Evolutionary conservation across 2,329 filamentous ascomycete species (phyloP), one percentile per base, ranked within the genome.

Genomic region (Alternaria atra): DNA sequence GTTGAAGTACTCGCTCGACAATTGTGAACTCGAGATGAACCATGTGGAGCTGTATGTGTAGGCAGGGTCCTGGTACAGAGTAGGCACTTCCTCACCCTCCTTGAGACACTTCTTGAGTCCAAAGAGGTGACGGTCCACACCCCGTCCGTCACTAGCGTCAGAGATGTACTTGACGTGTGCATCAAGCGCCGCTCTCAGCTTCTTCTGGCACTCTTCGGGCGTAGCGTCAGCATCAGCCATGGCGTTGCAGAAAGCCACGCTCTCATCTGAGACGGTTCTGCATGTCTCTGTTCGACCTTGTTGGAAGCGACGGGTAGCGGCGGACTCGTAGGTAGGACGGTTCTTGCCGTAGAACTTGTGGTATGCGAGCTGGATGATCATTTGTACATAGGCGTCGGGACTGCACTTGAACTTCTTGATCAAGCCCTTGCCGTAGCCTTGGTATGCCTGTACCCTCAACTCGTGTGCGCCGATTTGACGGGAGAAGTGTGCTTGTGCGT

Each of bases 321-420:
- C 95, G 5, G 94, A 97, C 82, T 99, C 95, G 84, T 99, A 99
- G 0, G 96, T 99, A 1, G 95, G 95, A 4, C 95, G 88, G 86
- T 94, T 97, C 86, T 94, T 93, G 85, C 95, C 95, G 82, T 96
- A 97, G 92, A 99, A 97, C 84, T 98, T 98, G 86, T 90, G 90
- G 85, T 99, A 99, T 39, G 95, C 95, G 54, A 98, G 89, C 81
- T 99, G 95, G 79, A 99, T 99, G 79, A 97, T 84, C 93, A 99
- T 95, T 82, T 99, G 95, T 42, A 98, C 93, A 80, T 96, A 99
- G 32, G 94, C 95, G 74, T 99, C 96, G 30, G 95, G 95, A 27
- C 92, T 96, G 87, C 92, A 97, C 84, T 93, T 96, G 89, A 99
- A 98, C 82, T 97, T 96, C 89, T 99, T 99, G 86, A 99, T 98